Percentiles rank a stretch among this genome's conserved stretches.
These are phyloP conservation scores for Podosphaera aphanis DNA, from an alignment of 2,329 filamentous ascomycete genomes.

Conservation along the genomic window DNA sequence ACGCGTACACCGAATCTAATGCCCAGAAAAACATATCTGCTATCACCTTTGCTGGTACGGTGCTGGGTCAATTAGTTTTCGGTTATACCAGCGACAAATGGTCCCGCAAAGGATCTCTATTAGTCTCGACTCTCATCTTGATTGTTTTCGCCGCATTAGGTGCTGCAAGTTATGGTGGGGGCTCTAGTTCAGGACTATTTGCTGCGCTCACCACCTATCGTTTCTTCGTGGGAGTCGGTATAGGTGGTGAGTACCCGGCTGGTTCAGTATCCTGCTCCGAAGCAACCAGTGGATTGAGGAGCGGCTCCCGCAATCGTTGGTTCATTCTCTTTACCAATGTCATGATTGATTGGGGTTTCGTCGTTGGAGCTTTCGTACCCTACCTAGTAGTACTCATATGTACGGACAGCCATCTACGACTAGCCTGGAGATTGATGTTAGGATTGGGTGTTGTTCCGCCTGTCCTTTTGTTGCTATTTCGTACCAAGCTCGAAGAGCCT, in stretches of 20 bases:
- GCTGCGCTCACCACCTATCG: constrained; percentile 60
- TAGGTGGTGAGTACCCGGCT: constrained; percentile 61
- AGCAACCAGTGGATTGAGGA: constrained; percentile 58
- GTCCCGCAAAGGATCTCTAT: constrained; percentile 61
- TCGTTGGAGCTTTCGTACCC: constrained; percentile 51
- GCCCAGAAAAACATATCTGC: constrained; percentile 54
- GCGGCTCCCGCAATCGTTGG: constrained; percentile 67
- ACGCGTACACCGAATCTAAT: constrained; percentile 41
- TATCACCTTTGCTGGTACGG: constrained; percentile 71
- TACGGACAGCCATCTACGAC: constrained; percentile 32
- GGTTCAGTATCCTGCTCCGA: constrained; percentile 70
- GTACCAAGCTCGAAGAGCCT: constrained; percentile 51
- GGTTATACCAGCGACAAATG: constrained; percentile 65
- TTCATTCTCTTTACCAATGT: constrained; percentile 79
- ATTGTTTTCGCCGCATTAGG: constrained; percentile 65
- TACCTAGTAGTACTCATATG: constrained; percentile 37
- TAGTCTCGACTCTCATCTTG: constrained; percentile 61
- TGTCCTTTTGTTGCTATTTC: constrained; percentile 43
- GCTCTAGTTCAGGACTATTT: constrained; percentile 46
- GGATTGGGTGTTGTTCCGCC: constrained; percentile 64
- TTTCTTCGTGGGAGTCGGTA: constrained; percentile 62
- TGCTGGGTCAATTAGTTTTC: constrained; percentile 60
- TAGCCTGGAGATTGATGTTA: constrained; percentile 62
- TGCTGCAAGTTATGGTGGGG: constrained; percentile 54
- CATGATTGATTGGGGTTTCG: constrained; percentile 64